phyloP scores from a whole-genome alignment of 1,284 basidiomycete genomes.

The Neolentinus lepideus region DNA sequence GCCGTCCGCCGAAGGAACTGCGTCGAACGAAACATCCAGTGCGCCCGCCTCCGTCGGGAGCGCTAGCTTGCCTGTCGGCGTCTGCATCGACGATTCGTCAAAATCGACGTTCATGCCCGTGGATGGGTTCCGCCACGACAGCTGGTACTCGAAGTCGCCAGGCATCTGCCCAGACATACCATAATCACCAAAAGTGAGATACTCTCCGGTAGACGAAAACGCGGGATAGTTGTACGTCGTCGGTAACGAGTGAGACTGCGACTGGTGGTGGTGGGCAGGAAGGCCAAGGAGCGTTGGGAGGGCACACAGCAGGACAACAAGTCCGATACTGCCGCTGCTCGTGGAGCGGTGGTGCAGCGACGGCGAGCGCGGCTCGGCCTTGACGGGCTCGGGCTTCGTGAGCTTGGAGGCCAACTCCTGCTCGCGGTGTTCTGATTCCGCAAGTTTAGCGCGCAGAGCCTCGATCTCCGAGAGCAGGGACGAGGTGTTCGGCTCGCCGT shows the following conservation, averaged over 20 bases:
- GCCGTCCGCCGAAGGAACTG: slow-evolving; percentile 52
- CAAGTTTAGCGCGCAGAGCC: slow-evolving; percentile 55
- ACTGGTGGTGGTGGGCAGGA: slow-evolving; percentile 36
- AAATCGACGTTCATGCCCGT: slow-evolving; percentile 9
- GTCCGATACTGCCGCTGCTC: slow-evolving; percentile 45
- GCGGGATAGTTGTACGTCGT: slow-evolving; percentile 4
- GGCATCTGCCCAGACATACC: slow-evolving; percentile 40
- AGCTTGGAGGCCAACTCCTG: slow-evolving; percentile 55
- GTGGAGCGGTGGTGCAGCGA: slow-evolving; percentile 31
- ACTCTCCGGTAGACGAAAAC: slow-evolving; percentile 31
- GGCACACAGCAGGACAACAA: slow-evolving; percentile 70
- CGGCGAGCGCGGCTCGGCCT: slow-evolving; percentile 31
- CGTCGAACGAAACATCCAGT: slow-evolving; percentile 67
- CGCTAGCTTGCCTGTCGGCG: slow-evolving; percentile 38
- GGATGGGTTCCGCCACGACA: slow-evolving; percentile 16
- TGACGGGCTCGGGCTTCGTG: slow-evolving; percentile 42
- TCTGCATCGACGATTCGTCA: slow-evolving; percentile 16
- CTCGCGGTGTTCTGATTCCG: slow-evolving; percentile 58
- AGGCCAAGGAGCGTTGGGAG: slow-evolving; percentile 68
- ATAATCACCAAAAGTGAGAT: slow-evolving; percentile 44
- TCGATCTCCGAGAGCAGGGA: slow-evolving; percentile 52
- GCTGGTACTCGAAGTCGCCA: slow-evolving; percentile 38
- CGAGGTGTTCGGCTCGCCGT: slow-evolving; percentile 17
- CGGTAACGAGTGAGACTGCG: not conserved
- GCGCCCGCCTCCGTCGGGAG: slow-evolving; percentile 50